These are phyloP conservation scores for Solanum chilense DNA, from an alignment of 257 asterid species.

Conservation along the genomic window DNA sequence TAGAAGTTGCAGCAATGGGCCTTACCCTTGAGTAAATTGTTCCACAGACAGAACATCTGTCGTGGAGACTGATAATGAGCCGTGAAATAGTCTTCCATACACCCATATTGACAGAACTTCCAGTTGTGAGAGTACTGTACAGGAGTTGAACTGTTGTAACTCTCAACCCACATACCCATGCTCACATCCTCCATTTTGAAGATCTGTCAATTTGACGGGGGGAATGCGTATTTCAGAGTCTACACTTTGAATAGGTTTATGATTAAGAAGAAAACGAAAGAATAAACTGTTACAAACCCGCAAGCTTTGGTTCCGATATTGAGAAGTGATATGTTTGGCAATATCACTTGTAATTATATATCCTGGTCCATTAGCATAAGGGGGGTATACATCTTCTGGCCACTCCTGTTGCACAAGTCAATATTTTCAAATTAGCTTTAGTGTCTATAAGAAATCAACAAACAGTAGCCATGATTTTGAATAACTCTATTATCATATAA, in stretches of 20 bases:
- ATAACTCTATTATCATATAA: not conserved
- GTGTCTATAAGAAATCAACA: not conserved
- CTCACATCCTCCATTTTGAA: conserved; percentile 99
- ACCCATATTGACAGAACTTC: conserved; percentile 93
- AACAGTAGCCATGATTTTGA: not conserved
- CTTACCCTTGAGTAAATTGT: conserved; percentile 23
- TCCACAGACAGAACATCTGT: conserved; percentile 77
- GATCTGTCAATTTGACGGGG: conserved; percentile 28
- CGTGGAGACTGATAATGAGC: conserved; percentile 97
- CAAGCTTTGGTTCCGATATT: conserved; percentile 48
- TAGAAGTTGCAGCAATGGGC: conserved; percentile 35
- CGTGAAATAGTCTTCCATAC: conserved; percentile 76
- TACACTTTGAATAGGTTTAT: not conserved
- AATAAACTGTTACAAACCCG: conserved; percentile 36
- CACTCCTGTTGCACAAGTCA: conserved; percentile 54
- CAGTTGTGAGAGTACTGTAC: conserved; percentile 71
- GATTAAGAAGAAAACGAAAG: not conserved
- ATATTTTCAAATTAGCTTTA: not conserved
- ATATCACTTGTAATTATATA: conserved; percentile 81
- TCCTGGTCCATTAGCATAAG: conserved; percentile 98
- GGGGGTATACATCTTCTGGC: conserved; percentile 96
- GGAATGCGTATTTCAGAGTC: not conserved
- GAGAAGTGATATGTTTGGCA: conserved; percentile 54
- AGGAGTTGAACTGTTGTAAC: conserved; percentile 48
- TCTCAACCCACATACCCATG: conserved; percentile 99